Evolutionary conservation across 2,329 filamentous ascomycete species (phyloP).

Genomic region (Sclerotiophoma versabilis): DNA sequence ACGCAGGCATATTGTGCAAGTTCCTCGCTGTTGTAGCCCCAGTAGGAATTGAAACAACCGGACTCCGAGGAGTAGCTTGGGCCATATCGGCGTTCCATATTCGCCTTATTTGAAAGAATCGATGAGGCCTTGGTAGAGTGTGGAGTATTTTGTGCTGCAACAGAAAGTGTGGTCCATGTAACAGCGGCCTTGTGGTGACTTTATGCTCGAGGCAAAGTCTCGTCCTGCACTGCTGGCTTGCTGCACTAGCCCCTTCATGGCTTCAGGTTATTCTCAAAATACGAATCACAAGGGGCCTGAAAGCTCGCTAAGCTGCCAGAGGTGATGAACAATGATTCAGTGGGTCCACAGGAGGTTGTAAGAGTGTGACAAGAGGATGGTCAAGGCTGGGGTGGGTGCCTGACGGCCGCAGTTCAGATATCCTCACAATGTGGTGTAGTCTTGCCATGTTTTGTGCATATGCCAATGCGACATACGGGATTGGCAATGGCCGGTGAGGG

Average conservation of each 20-base stretch:
- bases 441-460: neutral
- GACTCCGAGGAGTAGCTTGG: neutral
- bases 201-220: neutral
- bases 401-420: neutral
- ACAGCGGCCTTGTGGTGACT: neutral
- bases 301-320: constrained; percentile 24
- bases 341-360: neutral
- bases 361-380: neutral
- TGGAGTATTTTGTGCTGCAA: neutral
- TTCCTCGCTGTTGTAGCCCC: neutral
- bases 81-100: constrained; percentile 3
- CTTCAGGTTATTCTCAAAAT: neutral
- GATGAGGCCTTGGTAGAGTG: neutral
- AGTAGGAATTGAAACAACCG: neutral
- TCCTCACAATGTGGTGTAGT: neutral
- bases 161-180: neutral
- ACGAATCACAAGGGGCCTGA: constrained; percentile 1
- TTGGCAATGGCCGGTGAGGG: constrained; percentile 1
- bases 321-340: constrained; percentile 7
- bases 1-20: neutral
- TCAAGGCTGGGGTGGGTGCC: constrained; percentile 8
- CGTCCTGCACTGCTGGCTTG: constrained; percentile 8
- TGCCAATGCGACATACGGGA: neutral
- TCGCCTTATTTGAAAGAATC: neutral
- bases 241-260: neutral